phyloP scores from a whole-genome alignment of 2,329 filamentous ascomycete species.

The Fonsecaea erecta region DNA sequence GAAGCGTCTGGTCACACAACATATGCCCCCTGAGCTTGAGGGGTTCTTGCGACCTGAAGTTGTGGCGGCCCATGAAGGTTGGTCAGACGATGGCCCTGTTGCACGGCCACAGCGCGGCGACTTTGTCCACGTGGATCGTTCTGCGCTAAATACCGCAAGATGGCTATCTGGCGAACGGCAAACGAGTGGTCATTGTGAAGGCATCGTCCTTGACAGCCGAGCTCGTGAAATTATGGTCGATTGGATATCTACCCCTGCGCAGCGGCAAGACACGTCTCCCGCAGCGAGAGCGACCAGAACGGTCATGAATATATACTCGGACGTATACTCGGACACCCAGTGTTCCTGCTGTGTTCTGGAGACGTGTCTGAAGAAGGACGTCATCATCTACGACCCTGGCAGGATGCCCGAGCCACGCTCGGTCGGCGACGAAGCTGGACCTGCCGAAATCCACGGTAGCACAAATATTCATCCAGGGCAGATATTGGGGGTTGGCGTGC shows the following conservation, averaged over 20 bases:
- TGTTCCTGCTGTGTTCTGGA: constrained; percentile 32
- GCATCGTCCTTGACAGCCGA: constrained; percentile 58
- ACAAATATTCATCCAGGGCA: constrained; percentile 18
- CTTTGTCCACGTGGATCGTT: constrained; percentile 57
- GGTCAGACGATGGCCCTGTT: constrained; percentile 27
- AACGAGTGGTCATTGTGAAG: constrained; percentile 52
- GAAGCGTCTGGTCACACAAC: constrained; percentile 36
- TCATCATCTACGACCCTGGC: constrained; percentile 37
- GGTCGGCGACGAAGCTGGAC: neutral
- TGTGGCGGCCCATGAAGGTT: constrained; percentile 25
- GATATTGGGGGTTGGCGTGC: constrained; percentile 51
- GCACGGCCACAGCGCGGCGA: constrained; percentile 44
- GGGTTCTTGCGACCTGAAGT: constrained; percentile 26
- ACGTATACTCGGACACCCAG: constrained; percentile 37
- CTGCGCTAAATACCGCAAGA: constrained; percentile 55
- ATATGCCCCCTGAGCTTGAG: constrained; percentile 33
- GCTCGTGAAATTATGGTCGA: constrained; percentile 53
- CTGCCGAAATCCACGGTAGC: neutral
- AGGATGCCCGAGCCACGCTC: constrained; percentile 25
- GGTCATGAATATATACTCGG: constrained; percentile 21
- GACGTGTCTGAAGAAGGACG: constrained; percentile 30
- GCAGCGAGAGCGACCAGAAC: constrained; percentile 23
- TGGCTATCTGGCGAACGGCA: constrained; percentile 61
- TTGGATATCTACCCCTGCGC: constrained; percentile 54
- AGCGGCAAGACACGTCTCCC: neutral